These are phyloP conservation scores for Irpex rosettiformis DNA, from an alignment of 1,284 basidiomycete species.

Conservation along the genomic window DNA sequence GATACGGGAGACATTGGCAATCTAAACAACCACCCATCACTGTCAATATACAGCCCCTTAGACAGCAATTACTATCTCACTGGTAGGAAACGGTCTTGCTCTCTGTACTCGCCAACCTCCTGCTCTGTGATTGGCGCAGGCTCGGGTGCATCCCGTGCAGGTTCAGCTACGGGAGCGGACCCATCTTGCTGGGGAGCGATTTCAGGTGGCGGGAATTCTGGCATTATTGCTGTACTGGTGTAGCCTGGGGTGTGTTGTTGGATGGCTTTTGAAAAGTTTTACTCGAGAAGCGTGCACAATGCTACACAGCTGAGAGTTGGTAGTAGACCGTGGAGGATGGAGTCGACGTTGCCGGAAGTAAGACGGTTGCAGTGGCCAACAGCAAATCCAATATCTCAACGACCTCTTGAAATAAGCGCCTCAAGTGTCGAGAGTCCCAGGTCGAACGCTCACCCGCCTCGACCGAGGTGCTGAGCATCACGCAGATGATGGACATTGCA, in stretches of 20 bases:
- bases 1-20: conserved; percentile 93
- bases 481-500: neutral
- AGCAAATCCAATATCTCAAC: neutral
- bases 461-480: neutral
- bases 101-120: conserved; percentile 88
- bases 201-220: conserved; percentile 48
- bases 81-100: conserved; percentile 89
- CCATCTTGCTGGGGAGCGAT: conserved; percentile 56
- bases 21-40: conserved; percentile 44
- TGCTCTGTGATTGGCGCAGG: conserved; percentile 81
- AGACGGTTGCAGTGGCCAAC: neutral
- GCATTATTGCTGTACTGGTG: conserved; percentile 30
- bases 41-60: neutral
- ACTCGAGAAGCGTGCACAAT: neutral
- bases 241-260: neutral
- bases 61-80: conserved; percentile 44
- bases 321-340: neutral
- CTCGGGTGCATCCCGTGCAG: conserved; percentile 46
- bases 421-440: neutral
- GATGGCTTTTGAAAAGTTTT: no score
- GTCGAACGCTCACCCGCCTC: neutral
- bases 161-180: conserved; percentile 35
- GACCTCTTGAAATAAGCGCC: neutral
- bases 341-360: neutral
- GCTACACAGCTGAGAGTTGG: neutral